Percentiles rank a stretch among this genome's conserved stretches.
Conservation (phyloP, 106 monocot genomes). For the Dendrobium huoshanense region DNA sequence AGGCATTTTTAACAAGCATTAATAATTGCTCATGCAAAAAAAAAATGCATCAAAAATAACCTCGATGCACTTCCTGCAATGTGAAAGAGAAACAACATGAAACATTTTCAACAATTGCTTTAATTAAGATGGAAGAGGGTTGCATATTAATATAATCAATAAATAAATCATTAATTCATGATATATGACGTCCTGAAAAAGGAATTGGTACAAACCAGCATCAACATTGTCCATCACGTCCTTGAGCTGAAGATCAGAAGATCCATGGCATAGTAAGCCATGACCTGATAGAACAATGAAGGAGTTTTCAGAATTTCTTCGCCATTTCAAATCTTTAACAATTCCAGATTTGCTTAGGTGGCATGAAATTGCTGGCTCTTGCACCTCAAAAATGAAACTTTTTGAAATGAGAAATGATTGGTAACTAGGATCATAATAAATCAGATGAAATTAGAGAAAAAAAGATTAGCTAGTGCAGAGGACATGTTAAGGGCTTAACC, state of each 20-base stretch:
- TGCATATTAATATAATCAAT: background rate
- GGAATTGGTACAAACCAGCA: constrained; percentile 46
- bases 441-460: background rate
- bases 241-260: constrained; percentile 27
- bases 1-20: background rate
- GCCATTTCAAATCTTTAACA: constrained; percentile 74
- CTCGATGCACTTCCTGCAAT: background rate
- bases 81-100: background rate
- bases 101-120: background rate
- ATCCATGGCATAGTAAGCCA: constrained; percentile 43
- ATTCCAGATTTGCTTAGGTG: constrained; percentile 25
- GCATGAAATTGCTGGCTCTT: constrained; percentile 37
- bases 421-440: background rate
- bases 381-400: constrained; percentile 25
- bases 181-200: background rate
- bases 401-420: background rate
- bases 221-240: constrained; percentile 64
- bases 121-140: background rate
- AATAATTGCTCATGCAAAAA: background rate
- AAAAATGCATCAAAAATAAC: background rate
- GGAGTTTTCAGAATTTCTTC: constrained; percentile 31
- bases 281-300: constrained; percentile 58
- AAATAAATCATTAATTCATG: background rate
- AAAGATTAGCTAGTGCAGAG: background rate
- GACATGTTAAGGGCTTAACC: background rate